Base-by-base conservation (phyloP, 2,329 filamentous ascomycete genomes). In the Calonectria pteridis region DNA sequence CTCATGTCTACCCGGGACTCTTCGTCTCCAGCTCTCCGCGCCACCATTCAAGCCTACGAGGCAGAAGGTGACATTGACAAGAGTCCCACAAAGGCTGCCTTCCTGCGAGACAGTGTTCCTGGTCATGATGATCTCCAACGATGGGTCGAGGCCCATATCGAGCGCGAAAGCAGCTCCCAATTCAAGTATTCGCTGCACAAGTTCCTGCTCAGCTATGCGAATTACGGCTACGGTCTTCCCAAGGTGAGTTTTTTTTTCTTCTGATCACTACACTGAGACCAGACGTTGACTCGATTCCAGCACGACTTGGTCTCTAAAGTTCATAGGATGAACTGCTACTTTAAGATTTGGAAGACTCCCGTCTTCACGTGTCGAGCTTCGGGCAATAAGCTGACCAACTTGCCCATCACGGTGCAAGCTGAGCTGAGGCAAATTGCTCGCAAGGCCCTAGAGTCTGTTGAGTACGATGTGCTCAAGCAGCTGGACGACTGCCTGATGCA, bases 291-390 rank as follows among this genome's bases (percentile, higher is more conserved):
- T 59, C 11, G 28, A n/a, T 67, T 29, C 53, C 77, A 88, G 86
- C 82, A 85, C 74, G 81, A 83, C 33, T 82, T 89, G 33, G 84
- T 88, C 20, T 81, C 79, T 58, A 85, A 86, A 73, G 86, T 88
- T 46, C 85, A 87, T 73, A 83, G 83, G 65, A 84, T 89, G 82
- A 86, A 86, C 75, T 88, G 86, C 80, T 86, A 89, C 83, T 89
- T 88, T 79, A 85, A 83, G 73, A 87, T 89, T 74, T 89, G 85
- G 87, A 85, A 84, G 71, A 85, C 85, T 23, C 80, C 82, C 9
- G 82, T 81, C 1, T 88, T 89, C 73, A 84, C 82, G 76, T 88
- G 84, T 76, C 81, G 82, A 28, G 84, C 84, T 70, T 84, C 84
- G 2, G 80, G 80, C 67, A 84, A 85, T 58, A 85, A 84, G 59